phyloP scores from a whole-genome alignment of 495 filamentous ascomycete species.

The Neohortaea acidophila region DNA sequence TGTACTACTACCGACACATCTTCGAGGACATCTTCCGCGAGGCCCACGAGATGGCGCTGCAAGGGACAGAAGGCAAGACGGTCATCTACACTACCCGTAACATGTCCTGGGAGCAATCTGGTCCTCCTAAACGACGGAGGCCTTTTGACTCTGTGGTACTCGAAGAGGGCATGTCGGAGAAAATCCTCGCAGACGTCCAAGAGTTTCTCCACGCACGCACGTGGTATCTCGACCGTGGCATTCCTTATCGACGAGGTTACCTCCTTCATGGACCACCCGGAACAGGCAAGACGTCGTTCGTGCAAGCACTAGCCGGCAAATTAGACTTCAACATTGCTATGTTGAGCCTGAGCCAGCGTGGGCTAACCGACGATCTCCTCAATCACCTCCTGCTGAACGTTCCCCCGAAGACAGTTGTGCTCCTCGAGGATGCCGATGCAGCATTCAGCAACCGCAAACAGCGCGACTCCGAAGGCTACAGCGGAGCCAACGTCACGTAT shows the following conservation, averaged over 20 bases:
- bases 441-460: conserved; percentile 68
- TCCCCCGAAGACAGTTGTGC: conserved; percentile 66
- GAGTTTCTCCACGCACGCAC: conserved; percentile 63
- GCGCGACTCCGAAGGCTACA: conserved; percentile 69
- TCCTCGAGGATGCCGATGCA: conserved; percentile 90
- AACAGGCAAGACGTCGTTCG: conserved; percentile 90
- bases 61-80: conserved; percentile 81
- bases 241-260: conserved; percentile 88
- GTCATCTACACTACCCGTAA: conserved; percentile 72
- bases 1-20: conserved; percentile 72
- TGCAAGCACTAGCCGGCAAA: conserved; percentile 83
- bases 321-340: conserved; percentile 90
- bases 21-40: conserved; percentile 77
- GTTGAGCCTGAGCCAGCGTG: conserved; percentile 82
- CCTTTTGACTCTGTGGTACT: conserved; percentile 79
- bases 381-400: conserved; percentile 79
- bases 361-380: conserved; percentile 82
- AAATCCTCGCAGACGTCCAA: conserved; percentile 67
- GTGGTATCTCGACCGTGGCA: conserved; percentile 91
- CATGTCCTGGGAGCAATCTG: conserved; percentile 73
- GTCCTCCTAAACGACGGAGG: conserved; percentile 72
- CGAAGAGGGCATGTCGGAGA: conserved; percentile 70
- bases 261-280: conserved; percentile 88
- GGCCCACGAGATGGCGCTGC: conserved; percentile 60
- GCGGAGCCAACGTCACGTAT: conserved; percentile 83